These are phyloP conservation scores for Parascedosporium putredinis DNA, from an alignment of 2,329 filamentous ascomycete genomes.

Conservation along the genomic window DNA sequence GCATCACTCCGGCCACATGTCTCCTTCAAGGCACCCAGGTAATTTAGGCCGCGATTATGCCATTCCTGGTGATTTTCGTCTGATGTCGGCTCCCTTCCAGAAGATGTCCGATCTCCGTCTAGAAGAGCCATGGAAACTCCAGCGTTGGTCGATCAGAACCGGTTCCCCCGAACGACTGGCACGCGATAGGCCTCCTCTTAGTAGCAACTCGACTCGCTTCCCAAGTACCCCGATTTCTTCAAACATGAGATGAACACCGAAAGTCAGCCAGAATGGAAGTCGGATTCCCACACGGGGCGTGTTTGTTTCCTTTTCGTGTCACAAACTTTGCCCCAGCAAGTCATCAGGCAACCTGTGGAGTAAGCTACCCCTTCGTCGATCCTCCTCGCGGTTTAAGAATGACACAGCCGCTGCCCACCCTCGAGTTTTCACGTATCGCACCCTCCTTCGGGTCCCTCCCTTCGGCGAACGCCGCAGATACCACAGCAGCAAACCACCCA, in stretches of 20 bases:
- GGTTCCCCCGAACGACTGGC: conserved; percentile 3
- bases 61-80: conserved; percentile 5
- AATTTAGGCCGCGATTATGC: conserved; percentile 1
- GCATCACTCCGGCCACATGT: background rate
- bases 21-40: background rate
- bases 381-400: background rate
- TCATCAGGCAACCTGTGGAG: background rate
- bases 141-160: conserved; percentile 7
- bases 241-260: conserved; percentile 7
- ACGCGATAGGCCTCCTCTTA: background rate
- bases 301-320: background rate
- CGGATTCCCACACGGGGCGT: background rate
- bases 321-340: background rate
- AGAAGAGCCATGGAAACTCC: conserved; percentile 6
- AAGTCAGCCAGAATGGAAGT: background rate
- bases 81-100: conserved; percentile 6
- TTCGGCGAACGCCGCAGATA: background rate
- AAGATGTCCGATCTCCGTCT: conserved; percentile 7
- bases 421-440: background rate
- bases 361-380: background rate
- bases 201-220: background rate
- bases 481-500: no score
- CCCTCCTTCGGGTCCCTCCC: no score
- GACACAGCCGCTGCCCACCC: background rate
- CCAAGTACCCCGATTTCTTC: background rate